phyloP scores from a whole-genome alignment of 1,139 yeast genomes.

The Candida gigantensis region DNA sequence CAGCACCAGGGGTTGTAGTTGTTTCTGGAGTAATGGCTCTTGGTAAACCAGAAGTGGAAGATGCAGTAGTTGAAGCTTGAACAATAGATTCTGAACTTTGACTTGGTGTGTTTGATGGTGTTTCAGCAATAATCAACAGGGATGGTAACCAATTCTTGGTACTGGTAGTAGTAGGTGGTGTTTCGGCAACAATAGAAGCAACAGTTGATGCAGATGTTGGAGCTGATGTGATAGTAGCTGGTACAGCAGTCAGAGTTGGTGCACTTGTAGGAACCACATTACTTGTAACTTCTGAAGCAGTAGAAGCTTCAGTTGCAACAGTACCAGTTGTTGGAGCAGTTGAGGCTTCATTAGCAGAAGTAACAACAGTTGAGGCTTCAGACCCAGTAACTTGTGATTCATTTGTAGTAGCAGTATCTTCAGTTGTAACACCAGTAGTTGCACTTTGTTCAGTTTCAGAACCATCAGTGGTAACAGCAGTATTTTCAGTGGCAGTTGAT shows the following conservation, averaged over 20 bases:
- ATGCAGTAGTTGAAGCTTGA: conserved; percentile 28
- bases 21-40: conserved; percentile 63
- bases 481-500: background rate
- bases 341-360: conserved; percentile 5
- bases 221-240: conserved; percentile 9
- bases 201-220: conserved; percentile 9
- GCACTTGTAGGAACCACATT: background rate
- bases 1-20: conserved; percentile 45
- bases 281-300: background rate
- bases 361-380: background rate
- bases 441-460: conserved; percentile 5
- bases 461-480: conserved; percentile 1
- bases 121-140: conserved; percentile 41
- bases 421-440: conserved; percentile 1
- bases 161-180: conserved; percentile 17
- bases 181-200: conserved; percentile 6
- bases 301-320: conserved; percentile 3
- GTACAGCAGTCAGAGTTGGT: conserved; percentile 4
- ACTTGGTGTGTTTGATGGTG: conserved; percentile 23
- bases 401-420: background rate
- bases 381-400: conserved; percentile 10
- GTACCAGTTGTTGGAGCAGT: background rate
- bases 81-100: conserved; percentile 28
- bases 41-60: conserved; percentile 58
- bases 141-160: conserved; percentile 52